A percentile compares a stretch with the other conserved stretches of the same genome.
Conservation (phyloP, 2,329 filamentous ascomycete species). For the Orbilia javanica region DNA sequence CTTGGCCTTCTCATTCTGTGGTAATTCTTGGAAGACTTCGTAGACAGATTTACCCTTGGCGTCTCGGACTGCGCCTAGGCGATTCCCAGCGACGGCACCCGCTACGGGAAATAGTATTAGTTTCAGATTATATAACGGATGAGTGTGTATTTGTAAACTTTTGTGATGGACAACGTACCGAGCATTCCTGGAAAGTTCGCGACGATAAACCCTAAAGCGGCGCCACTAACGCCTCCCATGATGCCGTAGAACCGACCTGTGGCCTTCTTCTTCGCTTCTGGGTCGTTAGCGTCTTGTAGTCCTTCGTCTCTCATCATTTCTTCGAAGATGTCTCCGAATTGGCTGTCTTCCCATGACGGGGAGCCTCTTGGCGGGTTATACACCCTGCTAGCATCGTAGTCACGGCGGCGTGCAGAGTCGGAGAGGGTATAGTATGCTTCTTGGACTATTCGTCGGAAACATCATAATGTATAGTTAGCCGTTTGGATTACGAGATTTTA, state of each 20-base stretch:
- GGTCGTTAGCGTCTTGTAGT: conserved; percentile 78
- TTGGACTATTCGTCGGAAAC: conserved; percentile 26
- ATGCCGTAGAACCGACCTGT: conserved; percentile 87
- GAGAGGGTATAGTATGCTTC: conserved; percentile 92
- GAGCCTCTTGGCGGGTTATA: conserved; percentile 43
- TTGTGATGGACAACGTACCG: conserved; percentile 12
- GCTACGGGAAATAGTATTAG: conserved; percentile 68
- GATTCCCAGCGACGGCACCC: conserved; percentile 90
- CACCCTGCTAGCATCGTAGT: conserved; percentile 79
- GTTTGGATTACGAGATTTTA: too few relatives aligned
- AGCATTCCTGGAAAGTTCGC: conserved; percentile 88
- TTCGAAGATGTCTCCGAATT: conserved; percentile 90
- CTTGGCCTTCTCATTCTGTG: conserved; percentile 82
- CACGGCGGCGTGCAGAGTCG: conserved; percentile 79
- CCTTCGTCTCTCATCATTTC: conserved; percentile 90
- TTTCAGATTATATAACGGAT: background rate
- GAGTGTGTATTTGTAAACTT: too few relatives aligned
- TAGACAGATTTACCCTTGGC: conserved; percentile 95
- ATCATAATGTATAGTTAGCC: too few relatives aligned
- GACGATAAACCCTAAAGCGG: conserved; percentile 92
- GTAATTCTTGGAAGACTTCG: conserved; percentile 86
- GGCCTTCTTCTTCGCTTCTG: conserved; percentile 66
- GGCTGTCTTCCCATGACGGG: conserved; percentile 72
- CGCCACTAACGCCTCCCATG: conserved; percentile 86
- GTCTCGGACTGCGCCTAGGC: conserved; percentile 89